phyloP scores from a whole-genome alignment of 2,329 filamentous ascomycete genomes.

The Talaromyces sp. region DNA sequence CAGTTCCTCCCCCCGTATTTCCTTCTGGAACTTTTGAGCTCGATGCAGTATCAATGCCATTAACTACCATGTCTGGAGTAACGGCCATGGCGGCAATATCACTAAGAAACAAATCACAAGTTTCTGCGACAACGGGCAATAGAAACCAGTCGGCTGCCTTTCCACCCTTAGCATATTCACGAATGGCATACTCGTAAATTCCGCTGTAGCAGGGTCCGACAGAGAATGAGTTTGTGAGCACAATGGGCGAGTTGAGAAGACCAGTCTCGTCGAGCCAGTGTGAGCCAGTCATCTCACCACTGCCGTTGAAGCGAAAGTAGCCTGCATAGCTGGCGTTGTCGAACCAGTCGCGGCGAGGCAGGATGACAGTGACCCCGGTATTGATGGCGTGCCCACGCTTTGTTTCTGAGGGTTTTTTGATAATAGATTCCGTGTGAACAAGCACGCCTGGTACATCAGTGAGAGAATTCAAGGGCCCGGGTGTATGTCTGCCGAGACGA shows the following conservation, averaged over 20 bases:
- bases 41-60: constrained; percentile 2
- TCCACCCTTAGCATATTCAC: not conserved
- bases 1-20: constrained; percentile 8
- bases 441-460: constrained; percentile 9
- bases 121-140: constrained; percentile 6
- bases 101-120: constrained; percentile 9
- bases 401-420: not conserved
- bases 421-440: constrained; percentile 8
- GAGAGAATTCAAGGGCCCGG: constrained; percentile 5
- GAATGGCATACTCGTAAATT: constrained; percentile 8
- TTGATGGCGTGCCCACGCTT: constrained; percentile 4
- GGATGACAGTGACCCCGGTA: constrained; percentile 7
- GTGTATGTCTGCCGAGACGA: not conserved
- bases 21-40: not conserved
- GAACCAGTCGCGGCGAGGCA: constrained; percentile 9
- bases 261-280: constrained; percentile 10
- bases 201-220: constrained; percentile 7
- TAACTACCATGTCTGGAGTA: constrained; percentile 8
- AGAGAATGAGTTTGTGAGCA: constrained; percentile 9
- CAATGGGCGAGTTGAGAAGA: constrained; percentile 4
- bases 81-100: constrained; percentile 9
- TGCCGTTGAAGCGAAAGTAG: constrained; percentile 10
- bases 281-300: constrained; percentile 8
- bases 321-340: constrained; percentile 8
- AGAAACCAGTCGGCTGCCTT: constrained; percentile 7